A percentile compares a stretch with the other conserved stretches of the same genome.
Conservation (phyloP, 495 filamentous ascomycete genomes). For the Penicillium steckii region DNA sequence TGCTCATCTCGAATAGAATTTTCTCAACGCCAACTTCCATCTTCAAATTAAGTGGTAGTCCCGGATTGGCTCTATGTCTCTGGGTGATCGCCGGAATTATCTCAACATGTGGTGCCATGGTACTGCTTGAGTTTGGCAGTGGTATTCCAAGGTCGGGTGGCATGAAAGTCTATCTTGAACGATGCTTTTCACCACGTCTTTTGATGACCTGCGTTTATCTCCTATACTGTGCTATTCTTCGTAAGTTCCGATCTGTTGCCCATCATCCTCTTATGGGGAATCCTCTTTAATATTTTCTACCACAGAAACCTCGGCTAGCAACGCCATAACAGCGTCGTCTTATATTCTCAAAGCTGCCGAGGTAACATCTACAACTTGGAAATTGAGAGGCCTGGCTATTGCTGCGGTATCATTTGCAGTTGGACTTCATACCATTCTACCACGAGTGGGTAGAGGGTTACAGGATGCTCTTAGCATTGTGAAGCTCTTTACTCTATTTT, state of each 20-base stretch:
- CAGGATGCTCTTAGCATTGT: conserved; percentile 37
- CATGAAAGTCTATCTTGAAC: conserved; percentile 70
- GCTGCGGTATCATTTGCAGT: conserved; percentile 29
- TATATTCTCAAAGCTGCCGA: conserved; percentile 25
- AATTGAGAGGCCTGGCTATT: conserved; percentile 32
- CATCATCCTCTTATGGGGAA: not conserved
- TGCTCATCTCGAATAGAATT: conserved; percentile 41
- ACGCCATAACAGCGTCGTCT: conserved; percentile 24
- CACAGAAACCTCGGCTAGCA: conserved; percentile 24
- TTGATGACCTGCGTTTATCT: conserved; percentile 49
- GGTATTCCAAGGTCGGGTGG: conserved; percentile 66
- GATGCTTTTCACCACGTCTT: conserved; percentile 50
- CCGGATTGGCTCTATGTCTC: conserved; percentile 58
- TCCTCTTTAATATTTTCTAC: not conserved
- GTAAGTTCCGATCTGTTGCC: conserved; percentile 3
- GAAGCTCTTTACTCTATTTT: conserved; percentile 40
- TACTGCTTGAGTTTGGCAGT: conserved; percentile 64
- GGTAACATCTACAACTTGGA: conserved; percentile 26
- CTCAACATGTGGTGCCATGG: conserved; percentile 54
- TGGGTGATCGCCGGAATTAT: conserved; percentile 62
- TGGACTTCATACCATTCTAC: conserved; percentile 24
- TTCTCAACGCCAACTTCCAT: conserved; percentile 68
- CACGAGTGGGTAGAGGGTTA: conserved; percentile 26
- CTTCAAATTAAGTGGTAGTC: conserved; percentile 57
- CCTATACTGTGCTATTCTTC: conserved; percentile 27